These are phyloP conservation scores for Blastocystis sp. DNA, from an alignment of 352 stramenopile species.

Conservation along the genomic window DNA sequence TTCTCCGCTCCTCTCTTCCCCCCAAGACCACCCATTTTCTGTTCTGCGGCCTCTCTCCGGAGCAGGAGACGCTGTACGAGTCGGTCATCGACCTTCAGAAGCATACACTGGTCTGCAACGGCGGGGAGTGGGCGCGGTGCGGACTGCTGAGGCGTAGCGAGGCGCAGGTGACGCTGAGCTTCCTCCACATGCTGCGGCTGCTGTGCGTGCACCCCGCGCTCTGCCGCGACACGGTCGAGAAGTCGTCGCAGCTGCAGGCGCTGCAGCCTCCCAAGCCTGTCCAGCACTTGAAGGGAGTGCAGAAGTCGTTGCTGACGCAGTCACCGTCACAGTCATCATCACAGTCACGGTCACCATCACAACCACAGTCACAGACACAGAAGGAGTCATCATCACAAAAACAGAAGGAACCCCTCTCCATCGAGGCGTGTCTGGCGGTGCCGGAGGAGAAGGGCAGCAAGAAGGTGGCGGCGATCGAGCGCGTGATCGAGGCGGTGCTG, in stretches of 20 bases:
- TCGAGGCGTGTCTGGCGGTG: too few relatives aligned
- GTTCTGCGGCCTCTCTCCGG: slow-evolving; percentile 42
- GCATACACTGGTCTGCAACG: slow-evolving; percentile 1
- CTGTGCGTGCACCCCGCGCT: slow-evolving; percentile 3
- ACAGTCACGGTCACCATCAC: too few relatives aligned
- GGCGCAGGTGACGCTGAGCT: neutral
- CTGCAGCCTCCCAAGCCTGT: neutral
- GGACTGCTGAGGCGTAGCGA: neutral
- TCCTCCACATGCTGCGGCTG: slow-evolving; percentile 13
- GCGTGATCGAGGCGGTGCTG: slow-evolving; percentile 80
- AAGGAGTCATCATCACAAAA: too few relatives aligned
- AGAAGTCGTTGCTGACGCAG: too few relatives aligned
- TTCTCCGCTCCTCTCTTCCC: slow-evolving; percentile 54
- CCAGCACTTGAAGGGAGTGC: neutral
- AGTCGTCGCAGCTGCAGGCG: neutral
- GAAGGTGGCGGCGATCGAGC: slow-evolving; percentile 75
- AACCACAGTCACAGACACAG: too few relatives aligned
- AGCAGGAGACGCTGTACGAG: slow-evolving; percentile 57
- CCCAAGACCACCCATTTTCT: slow-evolving; percentile 69
- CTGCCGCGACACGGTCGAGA: neutral
- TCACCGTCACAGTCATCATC: too few relatives aligned
- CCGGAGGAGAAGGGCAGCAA: slow-evolving; percentile 28
- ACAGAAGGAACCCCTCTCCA: neutral
- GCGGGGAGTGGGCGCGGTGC: neutral
- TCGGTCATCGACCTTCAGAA: slow-evolving; percentile 12